These are phyloP conservation scores for Scedosporium boydii DNA, from an alignment of 2,329 filamentous ascomycete species.

Conservation along the genomic window DNA sequence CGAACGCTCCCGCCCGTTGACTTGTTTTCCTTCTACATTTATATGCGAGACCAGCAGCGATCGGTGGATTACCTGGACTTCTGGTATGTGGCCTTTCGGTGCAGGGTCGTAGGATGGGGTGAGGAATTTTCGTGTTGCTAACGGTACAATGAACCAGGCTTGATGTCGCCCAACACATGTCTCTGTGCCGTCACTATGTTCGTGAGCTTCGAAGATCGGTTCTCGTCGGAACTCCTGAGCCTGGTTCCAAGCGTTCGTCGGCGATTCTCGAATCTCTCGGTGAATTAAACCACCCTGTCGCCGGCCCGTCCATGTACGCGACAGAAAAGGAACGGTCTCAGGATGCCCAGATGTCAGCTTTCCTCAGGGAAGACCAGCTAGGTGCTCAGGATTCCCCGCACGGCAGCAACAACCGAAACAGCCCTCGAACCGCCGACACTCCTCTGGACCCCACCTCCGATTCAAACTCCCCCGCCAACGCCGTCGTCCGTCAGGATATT, in stretches of 20 bases:
- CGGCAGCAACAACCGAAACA: constrained; percentile 37
- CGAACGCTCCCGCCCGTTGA: constrained; percentile 93
- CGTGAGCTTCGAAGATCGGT: constrained; percentile 90
- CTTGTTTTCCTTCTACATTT: constrained; percentile 98
- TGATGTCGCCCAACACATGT: constrained; percentile 98
- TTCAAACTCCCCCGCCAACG: constrained; percentile 74
- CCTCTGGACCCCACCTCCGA: constrained; percentile 57
- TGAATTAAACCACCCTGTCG: constrained; percentile 52
- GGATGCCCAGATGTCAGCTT: constrained; percentile 86
- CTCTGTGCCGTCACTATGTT: constrained; percentile 92
- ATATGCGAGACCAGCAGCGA: constrained; percentile 97
- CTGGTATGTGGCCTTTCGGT: constrained; percentile 54
- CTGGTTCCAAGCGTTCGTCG: constrained; percentile 75
- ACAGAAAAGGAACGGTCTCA: constrained; percentile 66
- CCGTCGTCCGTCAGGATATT: constrained; percentile 81
- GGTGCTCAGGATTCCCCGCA: constrained; percentile 43
- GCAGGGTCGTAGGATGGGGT: neutral
- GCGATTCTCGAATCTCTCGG: constrained; percentile 64
- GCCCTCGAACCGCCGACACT: constrained; percentile 46
- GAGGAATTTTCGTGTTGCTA: neutral
- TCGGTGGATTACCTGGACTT: constrained; percentile 98
- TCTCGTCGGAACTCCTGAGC: constrained; percentile 82
- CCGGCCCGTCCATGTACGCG: constrained; percentile 51
- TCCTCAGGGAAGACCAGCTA: constrained; percentile 58
- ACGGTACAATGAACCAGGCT: constrained; percentile 52